phyloP scores from a whole-genome alignment of 31 red algal genomes.

The Endocladia muricata region DNA sequence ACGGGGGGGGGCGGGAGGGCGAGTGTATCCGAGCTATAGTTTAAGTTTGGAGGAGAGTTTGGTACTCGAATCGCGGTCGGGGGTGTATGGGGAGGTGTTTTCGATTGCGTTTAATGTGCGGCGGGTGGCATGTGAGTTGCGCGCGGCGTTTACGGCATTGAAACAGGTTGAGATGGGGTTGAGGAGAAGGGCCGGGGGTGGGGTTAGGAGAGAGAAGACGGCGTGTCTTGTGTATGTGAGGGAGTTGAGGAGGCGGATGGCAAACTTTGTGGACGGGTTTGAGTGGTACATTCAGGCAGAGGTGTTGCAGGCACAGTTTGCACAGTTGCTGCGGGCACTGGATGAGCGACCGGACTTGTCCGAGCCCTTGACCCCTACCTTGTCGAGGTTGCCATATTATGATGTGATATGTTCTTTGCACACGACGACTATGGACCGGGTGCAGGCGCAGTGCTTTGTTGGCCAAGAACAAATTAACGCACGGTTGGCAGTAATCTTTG shows the following conservation, averaged over 20 bases:
- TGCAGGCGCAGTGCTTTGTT: conserved; percentile 58
- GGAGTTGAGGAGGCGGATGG: conserved; percentile 55
- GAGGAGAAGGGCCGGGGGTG: neutral
- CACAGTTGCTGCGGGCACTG: neutral
- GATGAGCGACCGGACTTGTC: neutral
- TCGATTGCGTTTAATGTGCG: conserved; percentile 50
- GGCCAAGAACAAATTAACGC: conserved; percentile 34
- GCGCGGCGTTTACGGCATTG: conserved; percentile 20
- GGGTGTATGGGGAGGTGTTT: conserved; percentile 62
- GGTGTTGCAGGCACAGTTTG: conserved; percentile 47
- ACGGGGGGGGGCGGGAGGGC: too few relatives aligned
- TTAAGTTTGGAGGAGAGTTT: conserved; percentile 47
- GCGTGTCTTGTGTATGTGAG: conserved; percentile 3
- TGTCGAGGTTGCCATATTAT: conserved; percentile 15
- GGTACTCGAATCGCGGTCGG: conserved; percentile 27
- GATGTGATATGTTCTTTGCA: conserved; percentile 23
- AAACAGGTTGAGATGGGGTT: neutral
- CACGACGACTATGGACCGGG: conserved; percentile 26
- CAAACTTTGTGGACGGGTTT: conserved; percentile 43
- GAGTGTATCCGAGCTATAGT: conserved; percentile 25
- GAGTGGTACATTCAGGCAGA: conserved; percentile 62
- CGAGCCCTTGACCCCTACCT: neutral
- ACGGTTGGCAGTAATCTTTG: conserved; percentile 27
- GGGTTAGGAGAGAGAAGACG: neutral
- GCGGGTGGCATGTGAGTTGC: conserved; percentile 52